Conservation (phyloP, 2,329 filamentous ascomycete genomes). For the Penicillium carneum region DNA sequence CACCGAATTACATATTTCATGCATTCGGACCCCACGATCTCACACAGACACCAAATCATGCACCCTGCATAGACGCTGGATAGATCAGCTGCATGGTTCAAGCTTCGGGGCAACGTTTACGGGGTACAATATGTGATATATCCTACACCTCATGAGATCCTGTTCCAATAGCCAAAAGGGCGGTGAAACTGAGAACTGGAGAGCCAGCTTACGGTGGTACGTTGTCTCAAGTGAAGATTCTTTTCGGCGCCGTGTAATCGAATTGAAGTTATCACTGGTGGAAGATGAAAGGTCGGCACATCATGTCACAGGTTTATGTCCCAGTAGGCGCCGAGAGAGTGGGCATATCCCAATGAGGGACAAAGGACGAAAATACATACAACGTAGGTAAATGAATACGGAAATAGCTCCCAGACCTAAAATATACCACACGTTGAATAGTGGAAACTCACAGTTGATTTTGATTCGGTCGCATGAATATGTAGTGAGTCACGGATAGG, state of each 20-base stretch:
- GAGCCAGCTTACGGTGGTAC: conserved; percentile 8
- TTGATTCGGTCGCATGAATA: conserved; percentile 5
- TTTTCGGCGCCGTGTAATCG: conserved; percentile 2
- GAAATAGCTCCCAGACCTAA: conserved; percentile 17
- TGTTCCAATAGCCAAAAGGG: conserved; percentile 13
- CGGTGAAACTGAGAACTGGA: conserved; percentile 21
- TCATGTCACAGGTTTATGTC: conserved; percentile 19
- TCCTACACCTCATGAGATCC: conserved; percentile 22
- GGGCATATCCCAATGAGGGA: not conserved
- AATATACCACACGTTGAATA: conserved; percentile 12
- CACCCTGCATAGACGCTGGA: conserved; percentile 13
- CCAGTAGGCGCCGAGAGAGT: conserved; percentile 17
- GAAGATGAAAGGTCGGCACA: conserved; percentile 8
- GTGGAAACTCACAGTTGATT: conserved; percentile 1
- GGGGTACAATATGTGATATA: conserved; percentile 13
- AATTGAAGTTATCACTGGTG: conserved; percentile 12
- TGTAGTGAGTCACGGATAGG: conserved; percentile 19
- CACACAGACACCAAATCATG: conserved; percentile 13
- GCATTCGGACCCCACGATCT: conserved; percentile 10
- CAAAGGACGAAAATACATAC: not conserved
- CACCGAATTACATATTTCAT: conserved; percentile 19
- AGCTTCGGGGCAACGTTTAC: conserved; percentile 22
- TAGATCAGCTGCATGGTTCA: conserved; percentile 31
- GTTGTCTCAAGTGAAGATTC: conserved; percentile 16
- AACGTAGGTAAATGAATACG: not conserved